Base-by-base conservation (phyloP, 2,329 filamentous ascomycete species). In the Penicillium fuscoglaucum region DNA sequence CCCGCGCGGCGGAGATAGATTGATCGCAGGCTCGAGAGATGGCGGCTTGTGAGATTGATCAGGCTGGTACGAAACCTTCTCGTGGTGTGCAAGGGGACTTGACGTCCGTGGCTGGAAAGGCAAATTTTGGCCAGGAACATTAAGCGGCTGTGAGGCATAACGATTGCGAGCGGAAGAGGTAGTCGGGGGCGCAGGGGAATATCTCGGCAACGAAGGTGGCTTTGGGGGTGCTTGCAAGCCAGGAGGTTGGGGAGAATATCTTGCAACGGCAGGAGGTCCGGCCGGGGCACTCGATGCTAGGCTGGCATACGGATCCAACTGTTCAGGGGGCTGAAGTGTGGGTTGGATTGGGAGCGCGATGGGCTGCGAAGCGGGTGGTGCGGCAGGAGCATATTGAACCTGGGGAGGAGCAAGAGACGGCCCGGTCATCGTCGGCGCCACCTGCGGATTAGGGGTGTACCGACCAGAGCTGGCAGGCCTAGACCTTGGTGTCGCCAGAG, bases 41-140 rank as follows among this genome's bases (percentile, higher is more conserved):
- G 67, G 64, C 15, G 62, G 63, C 31, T 66, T 64, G 15, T 65
- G 59, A 21, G 55, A 45, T 28, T 59, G 57, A n/a, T 68, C 65
- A 1, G 68, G 64, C 43, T 71, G 71, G 51, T 75, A 74, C 7
- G 70, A 72, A 33, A 65, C 62, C 55, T 74, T 76, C 49, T 76
- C 74, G 54, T 79, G 82, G 50, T 82, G 81, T 33, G 85, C 85
- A 17, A 88, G 76, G 17, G 85, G 85, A 70, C 85, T 87, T n/a
- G 85, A 87, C 7, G 84, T 87, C 56, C 85, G 79, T 19, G 85
- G 85, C 43, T 85, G 83, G 70, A 87, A 87, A 4, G 82, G 78
- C 60, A 85, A 77, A 15, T 61, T 59, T 39, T 69, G 67, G 4
- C 69, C 63, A 49, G 69, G 67, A 24, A 68, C 63, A 49, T 60